phyloP scores from a whole-genome alignment of 768 basidiomycete genomes.

The Pluteus cervinus region DNA sequence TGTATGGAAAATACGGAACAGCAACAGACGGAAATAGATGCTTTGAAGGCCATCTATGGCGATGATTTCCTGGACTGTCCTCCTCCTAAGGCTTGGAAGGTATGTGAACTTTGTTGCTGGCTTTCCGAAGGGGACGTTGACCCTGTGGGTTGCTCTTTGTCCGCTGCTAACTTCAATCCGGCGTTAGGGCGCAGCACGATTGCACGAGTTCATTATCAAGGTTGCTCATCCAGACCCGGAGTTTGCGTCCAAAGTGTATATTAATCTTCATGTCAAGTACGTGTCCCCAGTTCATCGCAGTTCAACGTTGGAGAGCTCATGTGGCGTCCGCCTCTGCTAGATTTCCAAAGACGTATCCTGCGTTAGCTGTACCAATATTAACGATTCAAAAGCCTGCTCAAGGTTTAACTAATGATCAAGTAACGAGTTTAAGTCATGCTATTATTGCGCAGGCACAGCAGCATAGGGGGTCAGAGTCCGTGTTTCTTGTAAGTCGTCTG shows the following conservation, averaged over 20 bases:
- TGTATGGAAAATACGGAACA: slow-evolving; percentile 77
- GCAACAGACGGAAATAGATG: slow-evolving; percentile 65
- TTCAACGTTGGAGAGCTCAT: neutral
- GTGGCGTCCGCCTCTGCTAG: slow-evolving; percentile 26
- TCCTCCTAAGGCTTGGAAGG: slow-evolving; percentile 83
- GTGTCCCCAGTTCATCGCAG: slow-evolving; percentile 13
- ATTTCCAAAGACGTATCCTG: slow-evolving; percentile 81
- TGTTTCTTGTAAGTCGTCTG: slow-evolving; percentile 54
- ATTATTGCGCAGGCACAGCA: slow-evolving; percentile 65
- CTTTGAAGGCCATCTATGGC: slow-evolving; percentile 74
- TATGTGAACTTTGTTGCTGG: slow-evolving; percentile 18
- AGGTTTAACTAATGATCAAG: slow-evolving; percentile 53
- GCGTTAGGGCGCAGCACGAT: slow-evolving; percentile 54
- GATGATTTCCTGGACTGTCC: slow-evolving; percentile 71
- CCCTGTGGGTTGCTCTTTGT: neutral
- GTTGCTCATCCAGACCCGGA: slow-evolving; percentile 59
- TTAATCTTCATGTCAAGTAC: slow-evolving; percentile 69
- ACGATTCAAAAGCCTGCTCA: slow-evolving; percentile 58
- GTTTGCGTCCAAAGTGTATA: slow-evolving; percentile 51
- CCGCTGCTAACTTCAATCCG: slow-evolving; percentile 7
- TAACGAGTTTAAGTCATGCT: slow-evolving; percentile 48
- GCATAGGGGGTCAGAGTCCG: slow-evolving; percentile 65
- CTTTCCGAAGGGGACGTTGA: slow-evolving; percentile 3
- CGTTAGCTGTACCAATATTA: slow-evolving; percentile 61
- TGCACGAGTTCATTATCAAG: slow-evolving; percentile 73